Conservation (phyloP, 306 rosid species). For the Cicer judaicum region DNA sequence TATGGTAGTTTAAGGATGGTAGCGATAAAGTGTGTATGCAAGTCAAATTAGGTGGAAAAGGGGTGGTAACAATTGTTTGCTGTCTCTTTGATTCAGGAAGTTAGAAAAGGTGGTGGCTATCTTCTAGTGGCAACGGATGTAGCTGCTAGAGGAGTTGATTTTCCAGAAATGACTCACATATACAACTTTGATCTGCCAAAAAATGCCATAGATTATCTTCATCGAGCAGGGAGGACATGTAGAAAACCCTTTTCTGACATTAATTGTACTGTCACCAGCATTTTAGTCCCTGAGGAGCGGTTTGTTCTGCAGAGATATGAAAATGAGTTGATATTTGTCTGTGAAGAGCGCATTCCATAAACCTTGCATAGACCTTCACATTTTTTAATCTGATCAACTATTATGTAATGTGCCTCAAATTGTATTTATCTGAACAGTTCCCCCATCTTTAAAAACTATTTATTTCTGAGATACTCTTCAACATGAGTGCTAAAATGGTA, state of each 20-base stretch:
- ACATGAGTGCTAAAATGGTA: neutral
- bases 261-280: constrained; percentile 73
- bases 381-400: constrained; percentile 6
- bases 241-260: constrained; percentile 83
- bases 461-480: constrained; percentile 22
- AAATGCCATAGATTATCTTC: constrained; percentile 83
- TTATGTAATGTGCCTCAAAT: constrained; percentile 32
- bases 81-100: constrained; percentile 58
- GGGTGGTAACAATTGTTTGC: constrained; percentile 28
- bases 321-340: constrained; percentile 74
- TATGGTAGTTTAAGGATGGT: constrained; percentile 28
- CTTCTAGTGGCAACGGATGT: constrained; percentile 89
- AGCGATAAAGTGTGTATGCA: constrained; percentile 5
- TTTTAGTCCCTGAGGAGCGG: constrained; percentile 68
- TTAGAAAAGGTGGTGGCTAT: constrained; percentile 76
- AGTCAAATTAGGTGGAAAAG: neutral
- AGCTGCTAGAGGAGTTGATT: constrained; percentile 92
- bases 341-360: constrained; percentile 65
- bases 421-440: constrained; percentile 20
- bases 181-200: constrained; percentile 89
- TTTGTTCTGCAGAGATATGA: constrained; percentile 88
- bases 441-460: constrained; percentile 12
- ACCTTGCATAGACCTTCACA: constrained; percentile 20
- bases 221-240: constrained; percentile 94
- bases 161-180: constrained; percentile 89